Conservation (phyloP, 2,329 filamentous ascomycete species). For the Didymella exigua region DNA sequence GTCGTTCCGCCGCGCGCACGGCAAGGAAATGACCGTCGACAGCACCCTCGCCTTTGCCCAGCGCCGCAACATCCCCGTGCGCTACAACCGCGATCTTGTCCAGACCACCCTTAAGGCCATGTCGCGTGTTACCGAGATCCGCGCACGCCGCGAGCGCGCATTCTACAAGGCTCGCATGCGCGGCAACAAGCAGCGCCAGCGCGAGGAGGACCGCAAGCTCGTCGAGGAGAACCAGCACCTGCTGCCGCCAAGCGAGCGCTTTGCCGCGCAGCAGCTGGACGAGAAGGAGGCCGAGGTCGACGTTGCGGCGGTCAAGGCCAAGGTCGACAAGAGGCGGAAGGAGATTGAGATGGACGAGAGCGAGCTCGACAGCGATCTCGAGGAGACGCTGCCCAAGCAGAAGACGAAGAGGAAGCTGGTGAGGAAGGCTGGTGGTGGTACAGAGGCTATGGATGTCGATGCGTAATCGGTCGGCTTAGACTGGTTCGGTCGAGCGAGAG, state of each 20-base stretch:
- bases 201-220: constrained; percentile 80
- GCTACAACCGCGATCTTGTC: constrained; percentile 93
- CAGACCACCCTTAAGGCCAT: constrained; percentile 89
- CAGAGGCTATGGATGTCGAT: constrained; percentile 57
- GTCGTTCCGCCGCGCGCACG: constrained; percentile 49
- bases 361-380: constrained; percentile 47
- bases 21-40: constrained; percentile 80
- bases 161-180: constrained; percentile 96
- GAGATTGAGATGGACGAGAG: constrained; percentile 65
- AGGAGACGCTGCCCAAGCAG: constrained; percentile 45
- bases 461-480: constrained; percentile 20
- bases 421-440: constrained; percentile 53
- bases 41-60: constrained; percentile 90
- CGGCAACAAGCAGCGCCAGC: constrained; percentile 83
- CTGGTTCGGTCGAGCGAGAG: constrained; percentile 5
- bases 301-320: constrained; percentile 54
- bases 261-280: constrained; percentile 57
- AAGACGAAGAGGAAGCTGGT: constrained; percentile 56
- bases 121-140: constrained; percentile 86
- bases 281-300: constrained; percentile 64
- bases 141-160: constrained; percentile 79
- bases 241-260: constrained; percentile 65
- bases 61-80: constrained; percentile 89
- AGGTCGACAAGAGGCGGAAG: constrained; percentile 62
- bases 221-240: constrained; percentile 93